Evolutionary conservation across 441 rosid species (phyloP).

Genomic region (Erodium texanum): DNA sequence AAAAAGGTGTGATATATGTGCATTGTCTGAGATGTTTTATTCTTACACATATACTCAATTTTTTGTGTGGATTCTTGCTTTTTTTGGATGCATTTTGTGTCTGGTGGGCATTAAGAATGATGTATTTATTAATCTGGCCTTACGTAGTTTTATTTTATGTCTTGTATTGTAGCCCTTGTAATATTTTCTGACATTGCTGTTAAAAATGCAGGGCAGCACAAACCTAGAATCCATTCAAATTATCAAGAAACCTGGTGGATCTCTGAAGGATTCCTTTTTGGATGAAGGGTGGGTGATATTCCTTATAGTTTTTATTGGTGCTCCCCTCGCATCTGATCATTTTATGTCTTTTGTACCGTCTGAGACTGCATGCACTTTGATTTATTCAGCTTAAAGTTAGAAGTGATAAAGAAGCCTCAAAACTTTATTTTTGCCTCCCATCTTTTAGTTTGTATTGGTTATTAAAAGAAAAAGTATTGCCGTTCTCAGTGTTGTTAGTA

Average conservation of each 20-base stretch:
- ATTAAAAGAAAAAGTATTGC: background rate
- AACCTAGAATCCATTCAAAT: constrained; percentile 86
- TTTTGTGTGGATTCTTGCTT: no score
- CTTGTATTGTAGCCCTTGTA: background rate
- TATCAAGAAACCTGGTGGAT: constrained; percentile 93
- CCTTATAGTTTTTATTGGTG: background rate
- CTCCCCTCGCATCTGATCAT: background rate
- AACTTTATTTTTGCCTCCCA: background rate
- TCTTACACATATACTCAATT: no score
- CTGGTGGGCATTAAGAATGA: no score
- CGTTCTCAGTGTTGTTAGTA: background rate
- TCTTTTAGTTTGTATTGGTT: background rate
- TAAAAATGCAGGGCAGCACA: constrained; percentile 66
- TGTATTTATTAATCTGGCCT: background rate
- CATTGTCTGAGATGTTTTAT: no score
- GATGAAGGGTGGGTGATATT: constrained; percentile 67
- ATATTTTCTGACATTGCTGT: background rate
- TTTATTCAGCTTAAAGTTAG: background rate
- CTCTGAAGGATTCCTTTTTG: constrained; percentile 75
- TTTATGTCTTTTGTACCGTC: background rate
- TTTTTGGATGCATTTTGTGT: no score
- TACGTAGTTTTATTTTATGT: background rate
- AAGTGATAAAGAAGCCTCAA: background rate
- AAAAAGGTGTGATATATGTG: no score
- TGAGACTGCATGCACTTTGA: background rate